phyloP scores from a whole-genome alignment of 805 yeast genomes.

The Candida vaughaniae region DNA sequence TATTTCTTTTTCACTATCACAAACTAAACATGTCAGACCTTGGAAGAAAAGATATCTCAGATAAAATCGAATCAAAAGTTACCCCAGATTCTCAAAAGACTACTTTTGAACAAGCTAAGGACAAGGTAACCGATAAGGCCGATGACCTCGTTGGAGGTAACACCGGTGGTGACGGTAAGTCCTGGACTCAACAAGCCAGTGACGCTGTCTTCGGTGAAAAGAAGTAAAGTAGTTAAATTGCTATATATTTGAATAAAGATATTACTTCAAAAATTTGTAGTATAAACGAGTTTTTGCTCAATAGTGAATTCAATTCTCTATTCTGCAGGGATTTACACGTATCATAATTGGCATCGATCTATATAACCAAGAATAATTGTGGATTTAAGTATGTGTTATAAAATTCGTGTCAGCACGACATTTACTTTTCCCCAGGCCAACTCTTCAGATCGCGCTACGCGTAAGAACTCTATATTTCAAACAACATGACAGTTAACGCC shows the following conservation, averaged over 20 bases:
- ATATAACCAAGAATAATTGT: too few species aligned
- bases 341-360: too few species aligned
- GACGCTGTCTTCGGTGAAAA: slow-evolving; percentile 44
- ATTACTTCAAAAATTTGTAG: too few species aligned
- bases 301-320: too few species aligned
- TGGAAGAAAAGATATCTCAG: slow-evolving; percentile 43
- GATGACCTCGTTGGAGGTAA: slow-evolving; percentile 39
- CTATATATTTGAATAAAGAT: background rate
- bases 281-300: too few species aligned
- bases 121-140: slow-evolving; percentile 33
- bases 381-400: too few species aligned
- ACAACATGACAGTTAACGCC: too few species aligned
- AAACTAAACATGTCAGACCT: slow-evolving; percentile 35
- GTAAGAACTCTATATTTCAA: too few species aligned
- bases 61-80: slow-evolving; percentile 36
- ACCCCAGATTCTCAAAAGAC: slow-evolving; percentile 45
- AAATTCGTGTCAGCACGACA: too few species aligned
- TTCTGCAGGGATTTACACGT: too few species aligned
- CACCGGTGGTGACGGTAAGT: slow-evolving; percentile 35
- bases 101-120: slow-evolving; percentile 35
- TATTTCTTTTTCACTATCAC: background rate
- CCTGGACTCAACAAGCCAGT: slow-evolving; percentile 42
- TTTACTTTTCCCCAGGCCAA: too few species aligned
- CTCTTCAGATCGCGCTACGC: too few species aligned
- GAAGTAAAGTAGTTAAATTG: slow-evolving; percentile 18